Conservation (phyloP, 202 grass and related monocot genomes). For the Elaeis oleifera region DNA sequence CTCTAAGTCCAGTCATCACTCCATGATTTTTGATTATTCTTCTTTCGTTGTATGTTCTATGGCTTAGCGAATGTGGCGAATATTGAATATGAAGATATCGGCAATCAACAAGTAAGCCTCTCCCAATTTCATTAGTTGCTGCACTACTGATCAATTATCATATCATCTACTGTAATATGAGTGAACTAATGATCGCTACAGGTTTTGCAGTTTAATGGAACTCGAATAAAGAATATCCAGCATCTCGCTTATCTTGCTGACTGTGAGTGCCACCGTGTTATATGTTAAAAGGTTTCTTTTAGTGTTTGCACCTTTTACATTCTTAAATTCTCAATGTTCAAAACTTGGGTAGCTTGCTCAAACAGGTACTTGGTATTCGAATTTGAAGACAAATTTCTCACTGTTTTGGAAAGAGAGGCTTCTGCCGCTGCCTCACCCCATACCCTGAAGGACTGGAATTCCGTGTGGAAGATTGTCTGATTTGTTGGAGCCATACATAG, state of each 20-base stretch:
- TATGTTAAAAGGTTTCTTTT: too few relatives aligned
- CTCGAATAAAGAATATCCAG: conserved; percentile 78
- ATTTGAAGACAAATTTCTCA: conserved; percentile 83
- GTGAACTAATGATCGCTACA: conserved; percentile 29
- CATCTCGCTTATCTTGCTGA: conserved; percentile 91
- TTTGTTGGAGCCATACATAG: conserved; percentile 53
- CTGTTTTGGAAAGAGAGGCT: conserved; percentile 67
- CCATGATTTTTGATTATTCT: too few relatives aligned
- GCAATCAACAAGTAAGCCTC: conserved; percentile 68
- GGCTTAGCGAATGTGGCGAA: conserved; percentile 71
- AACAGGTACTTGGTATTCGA: conserved; percentile 91
- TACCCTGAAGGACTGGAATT: conserved; percentile 78
- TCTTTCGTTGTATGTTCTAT: conserved; percentile 13
- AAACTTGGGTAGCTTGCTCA: conserved; percentile 43
- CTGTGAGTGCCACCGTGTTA: conserved; percentile 41
- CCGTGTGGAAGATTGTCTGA: conserved; percentile 58
- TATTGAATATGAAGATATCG: conserved; percentile 82
- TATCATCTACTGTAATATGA: conserved; percentile 7
- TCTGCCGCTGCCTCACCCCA: conserved; percentile 34
- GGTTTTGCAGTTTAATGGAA: conserved; percentile 77
- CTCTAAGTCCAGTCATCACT: too few relatives aligned
- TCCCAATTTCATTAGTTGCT: not conserved
- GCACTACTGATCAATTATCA: too few relatives aligned
- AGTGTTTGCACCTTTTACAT: not conserved
- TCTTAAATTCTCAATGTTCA: not conserved